phyloP scores from a whole-genome alignment of 306 rosid species.

The Leucaena leucocephala region DNA sequence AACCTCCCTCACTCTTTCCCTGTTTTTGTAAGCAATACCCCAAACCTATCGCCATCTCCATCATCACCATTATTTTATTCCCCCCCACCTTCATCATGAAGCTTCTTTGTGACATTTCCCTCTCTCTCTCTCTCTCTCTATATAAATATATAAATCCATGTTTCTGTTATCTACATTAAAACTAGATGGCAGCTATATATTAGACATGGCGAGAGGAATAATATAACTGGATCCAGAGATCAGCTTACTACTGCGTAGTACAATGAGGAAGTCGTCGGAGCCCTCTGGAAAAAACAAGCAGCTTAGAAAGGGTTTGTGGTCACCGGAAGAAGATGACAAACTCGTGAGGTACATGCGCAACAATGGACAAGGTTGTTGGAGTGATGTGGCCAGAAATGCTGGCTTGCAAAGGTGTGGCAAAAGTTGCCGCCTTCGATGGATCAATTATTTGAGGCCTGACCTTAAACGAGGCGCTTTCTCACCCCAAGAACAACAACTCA shows the following conservation, averaged over 20 bases:
- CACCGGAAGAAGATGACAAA: conserved; percentile 93
- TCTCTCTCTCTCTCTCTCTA: not conserved
- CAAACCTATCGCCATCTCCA: conserved; percentile 57
- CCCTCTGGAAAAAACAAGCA: conserved; percentile 33
- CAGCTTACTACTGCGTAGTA: no score
- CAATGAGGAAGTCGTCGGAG: conserved; percentile 92
- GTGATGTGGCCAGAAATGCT: conserved; percentile 89
- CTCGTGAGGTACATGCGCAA: conserved; percentile 75
- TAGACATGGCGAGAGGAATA: not conserved
- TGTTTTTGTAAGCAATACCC: conserved; percentile 91
- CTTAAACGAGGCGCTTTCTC: conserved; percentile 91
- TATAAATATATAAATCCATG: conserved; percentile 45
- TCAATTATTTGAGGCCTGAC: conserved; percentile 92
- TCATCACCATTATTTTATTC: conserved; percentile 39
- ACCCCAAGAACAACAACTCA: conserved; percentile 81
- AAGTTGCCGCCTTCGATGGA: conserved; percentile 92
- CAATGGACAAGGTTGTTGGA: conserved; percentile 94
- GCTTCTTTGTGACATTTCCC: conserved; percentile 50
- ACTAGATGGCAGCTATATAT: conserved; percentile 29
- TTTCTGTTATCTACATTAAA: conserved; percentile 50
- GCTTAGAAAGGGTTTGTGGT: conserved; percentile 91
- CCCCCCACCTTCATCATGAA: conserved; percentile 71
- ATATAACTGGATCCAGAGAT: conserved; percentile 3
- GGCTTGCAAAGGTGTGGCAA: conserved; percentile 91
- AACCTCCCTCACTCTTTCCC: conserved; percentile 52